Percentiles rank a stretch among this genome's conserved stretches.
phyloP scores from a whole-genome alignment of 371 early-diverging fungal species.

The Mortierella sp. region DNA sequence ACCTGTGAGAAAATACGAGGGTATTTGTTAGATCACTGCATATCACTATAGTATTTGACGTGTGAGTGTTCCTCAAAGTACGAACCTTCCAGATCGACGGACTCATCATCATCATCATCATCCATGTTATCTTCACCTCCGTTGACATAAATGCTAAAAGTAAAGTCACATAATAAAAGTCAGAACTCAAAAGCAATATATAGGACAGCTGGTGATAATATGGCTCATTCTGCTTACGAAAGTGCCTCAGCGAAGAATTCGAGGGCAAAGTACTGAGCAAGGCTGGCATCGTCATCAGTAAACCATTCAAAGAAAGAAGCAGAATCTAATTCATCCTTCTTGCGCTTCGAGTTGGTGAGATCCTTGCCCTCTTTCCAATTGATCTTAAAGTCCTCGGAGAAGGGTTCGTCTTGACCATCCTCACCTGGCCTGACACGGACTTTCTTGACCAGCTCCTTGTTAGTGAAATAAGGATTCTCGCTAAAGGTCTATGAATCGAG shows the following conservation, averaged over 20 bases:
- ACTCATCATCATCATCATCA: slow-evolving; percentile 33
- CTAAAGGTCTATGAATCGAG: slow-evolving; percentile 60
- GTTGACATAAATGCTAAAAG: slow-evolving; percentile 19
- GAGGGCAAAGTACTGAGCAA: slow-evolving; percentile 52
- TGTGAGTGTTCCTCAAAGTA: background rate
- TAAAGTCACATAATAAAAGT: background rate
- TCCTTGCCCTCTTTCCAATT: slow-evolving; percentile 68
- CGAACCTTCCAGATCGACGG: slow-evolving; percentile 43
- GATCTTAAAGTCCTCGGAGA: slow-evolving; percentile 58
- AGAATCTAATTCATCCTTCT: slow-evolving; percentile 59
- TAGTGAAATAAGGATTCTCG: slow-evolving; percentile 68
- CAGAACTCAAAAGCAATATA: background rate
- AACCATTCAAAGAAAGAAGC: slow-evolving; percentile 67
- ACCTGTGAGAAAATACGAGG: slow-evolving; percentile 1
- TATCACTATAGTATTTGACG: background rate
- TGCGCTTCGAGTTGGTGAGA: slow-evolving; percentile 59
- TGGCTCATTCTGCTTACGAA: slow-evolving; percentile 5
- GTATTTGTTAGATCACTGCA: background rate
- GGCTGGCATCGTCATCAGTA: slow-evolving; percentile 57
- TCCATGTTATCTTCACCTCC: slow-evolving; percentile 27
- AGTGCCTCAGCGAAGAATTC: slow-evolving; percentile 57
- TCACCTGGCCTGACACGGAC: slow-evolving; percentile 58
- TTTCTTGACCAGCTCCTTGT: slow-evolving; percentile 68
- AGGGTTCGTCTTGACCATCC: slow-evolving; percentile 58
- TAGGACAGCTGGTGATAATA: background rate